Conservation (phyloP, 768 basidiomycete species). For the Boletus tomentosulus region DNA sequence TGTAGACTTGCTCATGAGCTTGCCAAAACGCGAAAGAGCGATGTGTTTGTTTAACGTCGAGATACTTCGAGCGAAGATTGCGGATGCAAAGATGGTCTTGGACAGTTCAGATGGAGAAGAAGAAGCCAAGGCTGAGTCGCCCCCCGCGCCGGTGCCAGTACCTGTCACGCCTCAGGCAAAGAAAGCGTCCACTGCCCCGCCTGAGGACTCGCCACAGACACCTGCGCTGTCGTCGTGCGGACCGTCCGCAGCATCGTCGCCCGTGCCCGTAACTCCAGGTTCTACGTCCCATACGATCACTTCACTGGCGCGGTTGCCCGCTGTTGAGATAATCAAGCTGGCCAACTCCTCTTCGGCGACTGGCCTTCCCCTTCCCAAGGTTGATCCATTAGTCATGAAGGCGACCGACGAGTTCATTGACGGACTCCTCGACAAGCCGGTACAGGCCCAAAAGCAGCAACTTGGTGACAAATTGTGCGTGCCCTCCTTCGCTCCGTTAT, state of each 20-base stretch:
- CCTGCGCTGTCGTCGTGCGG: constrained; percentile 75
- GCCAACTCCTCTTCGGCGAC: constrained; percentile 45
- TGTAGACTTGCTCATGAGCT: constrained; percentile 76
- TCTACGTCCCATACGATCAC: constrained; percentile 55
- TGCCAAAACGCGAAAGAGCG: constrained; percentile 85
- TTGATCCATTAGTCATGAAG: constrained; percentile 64
- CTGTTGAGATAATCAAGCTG: constrained; percentile 68
- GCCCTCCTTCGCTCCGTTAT: constrained; percentile 4
- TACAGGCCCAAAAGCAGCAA: constrained; percentile 68
- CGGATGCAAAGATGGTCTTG: constrained; percentile 77
- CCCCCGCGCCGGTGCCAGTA: constrained; percentile 37
- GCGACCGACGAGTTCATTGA: constrained; percentile 74
- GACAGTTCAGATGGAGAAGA: constrained; percentile 65
- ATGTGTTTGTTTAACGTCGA: constrained; percentile 89
- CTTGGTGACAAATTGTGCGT: constrained; percentile 74
- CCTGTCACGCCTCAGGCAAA: constrained; percentile 61
- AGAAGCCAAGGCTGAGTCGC: constrained; percentile 27
- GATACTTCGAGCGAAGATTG: constrained; percentile 69
- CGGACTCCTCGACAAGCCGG: constrained; percentile 49
- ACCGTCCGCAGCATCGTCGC: constrained; percentile 67
- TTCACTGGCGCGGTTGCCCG: constrained; percentile 69
- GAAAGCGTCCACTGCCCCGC: constrained; percentile 41
- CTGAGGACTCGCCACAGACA: constrained; percentile 59
- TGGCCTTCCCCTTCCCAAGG: constrained; percentile 59
- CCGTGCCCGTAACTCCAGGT: constrained; percentile 60